A percentile compares a stretch with the other conserved stretches of the same genome.
Conservation (phyloP, 768 basidiomycete genomes). For the Neoboletus brunneissimus region DNA sequence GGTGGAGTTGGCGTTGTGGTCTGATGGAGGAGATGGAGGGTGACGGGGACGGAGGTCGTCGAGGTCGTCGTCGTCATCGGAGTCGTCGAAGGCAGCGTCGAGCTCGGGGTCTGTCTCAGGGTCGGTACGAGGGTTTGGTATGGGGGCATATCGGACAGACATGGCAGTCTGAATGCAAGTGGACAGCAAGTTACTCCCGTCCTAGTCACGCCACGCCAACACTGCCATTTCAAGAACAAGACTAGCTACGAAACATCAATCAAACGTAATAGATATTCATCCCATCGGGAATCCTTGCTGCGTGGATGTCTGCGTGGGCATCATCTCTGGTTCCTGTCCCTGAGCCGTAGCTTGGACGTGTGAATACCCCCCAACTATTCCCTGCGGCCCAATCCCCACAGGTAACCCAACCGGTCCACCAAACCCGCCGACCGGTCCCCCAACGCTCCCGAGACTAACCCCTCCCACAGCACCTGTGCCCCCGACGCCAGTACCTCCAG, state of each 20-base stretch:
- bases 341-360: conserved; percentile 9
- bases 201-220: neutral
- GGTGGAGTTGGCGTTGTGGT: conserved; percentile 19
- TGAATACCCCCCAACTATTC: conserved; percentile 15
- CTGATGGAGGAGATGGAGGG: conserved; percentile 28
- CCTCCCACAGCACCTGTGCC: conserved; percentile 9
- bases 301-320: conserved; percentile 8
- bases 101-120: conserved; percentile 57
- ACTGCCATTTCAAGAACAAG: conserved; percentile 10
- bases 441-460: conserved; percentile 20
- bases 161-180: conserved; percentile 22
- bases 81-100: conserved; percentile 85
- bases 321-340: conserved; percentile 12
- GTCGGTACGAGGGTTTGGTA: conserved; percentile 56
- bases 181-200: neutral
- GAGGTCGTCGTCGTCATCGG: conserved; percentile 58
- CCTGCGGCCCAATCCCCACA: conserved; percentile 22
- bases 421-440: conserved; percentile 30
- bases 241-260: neutral
- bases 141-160: conserved; percentile 65
- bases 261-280: conserved; percentile 3
- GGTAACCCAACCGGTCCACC: conserved; percentile 28
- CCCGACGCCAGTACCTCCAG: conserved; percentile 14
- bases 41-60: conserved; percentile 45
- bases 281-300: conserved; percentile 27